These are phyloP conservation scores for Piper betle DNA, from an alignment of 164 flowering plant genomes.

Conservation along the genomic window DNA sequence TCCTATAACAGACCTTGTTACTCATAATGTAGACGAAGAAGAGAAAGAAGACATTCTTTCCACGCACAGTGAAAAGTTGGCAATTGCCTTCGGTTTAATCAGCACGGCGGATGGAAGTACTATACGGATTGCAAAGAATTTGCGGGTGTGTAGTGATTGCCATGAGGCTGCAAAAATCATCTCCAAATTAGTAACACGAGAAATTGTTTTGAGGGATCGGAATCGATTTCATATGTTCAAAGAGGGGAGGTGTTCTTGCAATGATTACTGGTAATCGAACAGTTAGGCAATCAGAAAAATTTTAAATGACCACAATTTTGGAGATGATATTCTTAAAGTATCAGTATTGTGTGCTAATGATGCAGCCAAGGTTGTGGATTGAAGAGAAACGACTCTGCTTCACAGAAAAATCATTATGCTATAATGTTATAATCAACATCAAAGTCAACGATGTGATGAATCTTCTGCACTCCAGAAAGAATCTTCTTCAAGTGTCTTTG, in stretches of 20 bases:
- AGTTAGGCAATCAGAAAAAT: neutral
- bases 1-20: conserved; percentile 17
- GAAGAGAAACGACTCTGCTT: too few species aligned
- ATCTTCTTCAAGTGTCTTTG: too few species aligned
- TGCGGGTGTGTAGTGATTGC: conserved; percentile 25
- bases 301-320: too few species aligned
- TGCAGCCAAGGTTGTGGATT: too few species aligned
- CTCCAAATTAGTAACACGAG: conserved; percentile 23
- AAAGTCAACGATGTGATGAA: too few species aligned
- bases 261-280: conserved; percentile 26
- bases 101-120: conserved; percentile 24
- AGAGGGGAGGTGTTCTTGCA: conserved; percentile 26
- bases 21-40: conserved; percentile 13
- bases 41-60: conserved; percentile 28
- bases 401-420: too few species aligned
- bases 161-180: conserved; percentile 29
- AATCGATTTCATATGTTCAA: conserved; percentile 30
- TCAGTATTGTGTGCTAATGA: too few species aligned
- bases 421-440: too few species aligned
- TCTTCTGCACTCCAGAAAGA: too few species aligned
- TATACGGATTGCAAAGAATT: conserved; percentile 26
- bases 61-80: conserved; percentile 34
- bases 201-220: conserved; percentile 28
- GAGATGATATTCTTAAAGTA: too few species aligned
- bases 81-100: conserved; percentile 35